phyloP scores from a whole-genome alignment of 1,284 basidiomycete species.

The Volvariella volvacea region DNA sequence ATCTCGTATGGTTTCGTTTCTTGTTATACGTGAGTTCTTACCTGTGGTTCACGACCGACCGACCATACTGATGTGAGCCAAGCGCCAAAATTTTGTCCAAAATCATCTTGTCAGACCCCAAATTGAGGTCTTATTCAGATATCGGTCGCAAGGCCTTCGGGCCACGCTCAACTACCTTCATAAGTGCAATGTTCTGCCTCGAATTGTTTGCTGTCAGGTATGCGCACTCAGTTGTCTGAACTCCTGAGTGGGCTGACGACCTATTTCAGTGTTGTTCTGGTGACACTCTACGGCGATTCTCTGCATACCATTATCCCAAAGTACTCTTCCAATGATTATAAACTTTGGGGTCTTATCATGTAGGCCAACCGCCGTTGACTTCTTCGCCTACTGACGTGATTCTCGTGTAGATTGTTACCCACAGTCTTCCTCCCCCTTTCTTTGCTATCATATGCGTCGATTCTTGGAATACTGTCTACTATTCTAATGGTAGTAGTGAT shows the following conservation, averaged over 20 bases:
- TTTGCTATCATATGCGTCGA: slow-evolving; percentile 79
- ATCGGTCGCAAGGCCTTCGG: slow-evolving; percentile 88
- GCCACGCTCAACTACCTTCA: slow-evolving; percentile 55
- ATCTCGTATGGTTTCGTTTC: slow-evolving; percentile 75
- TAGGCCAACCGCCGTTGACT: slow-evolving; percentile 27
- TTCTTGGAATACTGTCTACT: slow-evolving; percentile 79
- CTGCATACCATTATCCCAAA: slow-evolving; percentile 65
- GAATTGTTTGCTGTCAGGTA: slow-evolving; percentile 80
- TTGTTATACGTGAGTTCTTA: slow-evolving; percentile 73
- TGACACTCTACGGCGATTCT: slow-evolving; percentile 85
- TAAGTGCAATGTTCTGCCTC: slow-evolving; percentile 75
- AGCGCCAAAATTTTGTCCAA: slow-evolving; percentile 82
- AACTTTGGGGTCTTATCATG: slow-evolving; percentile 69
- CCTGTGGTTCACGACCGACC: background rate
- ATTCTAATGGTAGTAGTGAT: slow-evolving; percentile 76
- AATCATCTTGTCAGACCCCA: slow-evolving; percentile 67
- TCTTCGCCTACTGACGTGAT: slow-evolving; percentile 1
- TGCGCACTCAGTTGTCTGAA: slow-evolving; percentile 12
- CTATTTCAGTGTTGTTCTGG: slow-evolving; percentile 63
- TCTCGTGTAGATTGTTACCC: slow-evolving; percentile 59
- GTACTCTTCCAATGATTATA: slow-evolving; percentile 68
- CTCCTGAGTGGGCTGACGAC: slow-evolving; percentile 13
- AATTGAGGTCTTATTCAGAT: slow-evolving; percentile 79
- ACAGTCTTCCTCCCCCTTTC: slow-evolving; percentile 82
- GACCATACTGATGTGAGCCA: slow-evolving; percentile 7